Conservation (phyloP, 371 early-diverging fungal species). For the Rhizopus arrhizus region DNA sequence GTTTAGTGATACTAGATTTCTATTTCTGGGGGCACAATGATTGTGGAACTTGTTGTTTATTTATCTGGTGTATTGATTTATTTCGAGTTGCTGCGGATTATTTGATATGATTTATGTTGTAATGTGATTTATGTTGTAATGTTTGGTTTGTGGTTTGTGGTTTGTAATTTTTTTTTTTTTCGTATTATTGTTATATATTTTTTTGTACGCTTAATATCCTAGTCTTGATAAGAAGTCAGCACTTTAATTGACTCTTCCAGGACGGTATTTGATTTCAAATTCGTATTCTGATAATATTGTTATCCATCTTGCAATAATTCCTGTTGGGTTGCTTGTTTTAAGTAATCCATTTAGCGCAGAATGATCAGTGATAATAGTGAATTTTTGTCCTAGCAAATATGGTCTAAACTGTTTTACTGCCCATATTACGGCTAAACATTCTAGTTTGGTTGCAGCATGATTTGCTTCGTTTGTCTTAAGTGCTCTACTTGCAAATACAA, state of each 20-base stretch:
- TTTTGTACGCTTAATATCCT: background rate
- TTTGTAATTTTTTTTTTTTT: no score
- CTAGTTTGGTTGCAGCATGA: conserved; percentile 3
- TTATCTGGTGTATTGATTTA: no score
- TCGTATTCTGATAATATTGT: conserved; percentile 1
- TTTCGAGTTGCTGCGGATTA: no score
- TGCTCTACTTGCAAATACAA: no score
- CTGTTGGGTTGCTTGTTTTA: background rate
- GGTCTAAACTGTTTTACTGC: background rate
- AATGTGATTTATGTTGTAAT: no score
- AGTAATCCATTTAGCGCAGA: background rate
- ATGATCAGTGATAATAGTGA: background rate
- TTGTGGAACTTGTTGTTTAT: no score
- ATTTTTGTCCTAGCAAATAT: background rate
- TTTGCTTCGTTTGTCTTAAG: background rate
- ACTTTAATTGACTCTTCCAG: conserved; percentile 1
- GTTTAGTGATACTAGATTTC: no score
- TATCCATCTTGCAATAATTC: background rate
- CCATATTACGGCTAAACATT: conserved; percentile 6
- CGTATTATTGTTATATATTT: no score
- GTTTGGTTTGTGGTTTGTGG: no score
- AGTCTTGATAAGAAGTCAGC: conserved; percentile 4
- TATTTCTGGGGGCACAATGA: no score
- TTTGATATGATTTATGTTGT: no score
- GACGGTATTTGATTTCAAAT: conserved; percentile 1